A percentile compares a stretch with the other conserved stretches of the same genome.
These are phyloP conservation scores for Oryza glumipatula DNA, from an alignment of 176 grass and related monocot species.

Conservation along the genomic window DNA sequence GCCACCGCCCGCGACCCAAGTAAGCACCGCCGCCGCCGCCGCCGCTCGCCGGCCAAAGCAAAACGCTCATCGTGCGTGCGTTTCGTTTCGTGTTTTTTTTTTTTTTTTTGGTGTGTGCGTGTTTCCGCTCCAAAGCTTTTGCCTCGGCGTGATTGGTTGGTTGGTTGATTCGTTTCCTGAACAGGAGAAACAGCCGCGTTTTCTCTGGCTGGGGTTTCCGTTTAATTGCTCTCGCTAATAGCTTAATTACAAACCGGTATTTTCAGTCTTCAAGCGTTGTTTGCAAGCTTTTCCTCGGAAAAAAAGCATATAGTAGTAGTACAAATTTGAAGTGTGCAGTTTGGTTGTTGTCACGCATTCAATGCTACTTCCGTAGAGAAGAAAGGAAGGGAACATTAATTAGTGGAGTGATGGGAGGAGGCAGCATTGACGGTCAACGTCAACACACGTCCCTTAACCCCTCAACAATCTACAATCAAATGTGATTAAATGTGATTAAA, in stretches of 20 bases:
- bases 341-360: neutral
- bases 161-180: neutral
- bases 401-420: neutral
- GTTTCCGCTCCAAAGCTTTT: neutral
- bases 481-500: neutral
- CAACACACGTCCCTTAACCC: neutral
- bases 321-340: neutral
- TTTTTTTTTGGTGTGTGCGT: no score
- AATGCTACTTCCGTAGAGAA: neutral
- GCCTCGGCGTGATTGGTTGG: no score
- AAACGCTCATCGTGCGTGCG: slow-evolving; percentile 6
- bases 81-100: neutral
- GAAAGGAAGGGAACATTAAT: neutral
- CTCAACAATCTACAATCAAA: neutral
- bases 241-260: neutral
- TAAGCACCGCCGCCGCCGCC: neutral
- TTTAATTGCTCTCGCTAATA: neutral
- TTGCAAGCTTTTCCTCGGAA: neutral
- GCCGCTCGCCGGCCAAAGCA: slow-evolving; percentile 1
- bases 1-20: slow-evolving; percentile 62
- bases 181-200: neutral
- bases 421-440: neutral
- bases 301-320: neutral
- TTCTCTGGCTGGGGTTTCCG: neutral
- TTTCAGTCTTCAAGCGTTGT: no score